Conservation (phyloP, 371 early-diverging fungal genomes). For the Zychaea mexicana region DNA sequence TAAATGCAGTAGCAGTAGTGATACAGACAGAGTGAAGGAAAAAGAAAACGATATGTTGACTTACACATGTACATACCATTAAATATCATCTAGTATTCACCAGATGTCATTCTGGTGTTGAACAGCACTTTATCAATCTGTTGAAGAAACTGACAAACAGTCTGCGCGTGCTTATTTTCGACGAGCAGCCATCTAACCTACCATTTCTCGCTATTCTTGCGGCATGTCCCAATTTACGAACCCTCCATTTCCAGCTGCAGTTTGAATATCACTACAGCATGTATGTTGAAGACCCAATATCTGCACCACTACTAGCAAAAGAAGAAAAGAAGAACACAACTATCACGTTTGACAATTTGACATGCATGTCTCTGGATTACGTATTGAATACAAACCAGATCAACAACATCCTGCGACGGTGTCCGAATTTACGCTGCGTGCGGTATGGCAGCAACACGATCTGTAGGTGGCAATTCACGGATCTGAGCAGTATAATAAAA, state of each 20-base stretch:
- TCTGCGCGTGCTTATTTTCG: not conserved
- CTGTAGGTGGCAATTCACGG: not conserved
- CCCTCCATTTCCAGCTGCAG: not conserved
- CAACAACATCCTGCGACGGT: not conserved
- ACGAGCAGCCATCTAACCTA: not conserved
- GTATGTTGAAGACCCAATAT: no score
- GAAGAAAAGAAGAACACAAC: not conserved
- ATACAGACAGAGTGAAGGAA: no score
- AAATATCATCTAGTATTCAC: not conserved
- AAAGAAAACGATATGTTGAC: not conserved
- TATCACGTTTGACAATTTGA: not conserved
- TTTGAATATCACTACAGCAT: not conserved
- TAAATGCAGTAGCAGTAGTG: no score
- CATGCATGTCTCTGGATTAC: not conserved
- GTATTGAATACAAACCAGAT: not conserved
- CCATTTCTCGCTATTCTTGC: not conserved
- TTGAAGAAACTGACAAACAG: not conserved
- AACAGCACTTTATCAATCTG: not conserved
- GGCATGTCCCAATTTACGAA: not conserved
- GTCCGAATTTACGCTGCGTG: not conserved
- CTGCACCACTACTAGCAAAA: not conserved
- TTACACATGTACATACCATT: not conserved
- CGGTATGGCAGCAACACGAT: not conserved
- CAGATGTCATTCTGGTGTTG: not conserved
- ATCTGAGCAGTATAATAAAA: not conserved